Base-by-base conservation (phyloP, 2,329 filamentous ascomycete species). In the Leptosphaerulina australis region DNA sequence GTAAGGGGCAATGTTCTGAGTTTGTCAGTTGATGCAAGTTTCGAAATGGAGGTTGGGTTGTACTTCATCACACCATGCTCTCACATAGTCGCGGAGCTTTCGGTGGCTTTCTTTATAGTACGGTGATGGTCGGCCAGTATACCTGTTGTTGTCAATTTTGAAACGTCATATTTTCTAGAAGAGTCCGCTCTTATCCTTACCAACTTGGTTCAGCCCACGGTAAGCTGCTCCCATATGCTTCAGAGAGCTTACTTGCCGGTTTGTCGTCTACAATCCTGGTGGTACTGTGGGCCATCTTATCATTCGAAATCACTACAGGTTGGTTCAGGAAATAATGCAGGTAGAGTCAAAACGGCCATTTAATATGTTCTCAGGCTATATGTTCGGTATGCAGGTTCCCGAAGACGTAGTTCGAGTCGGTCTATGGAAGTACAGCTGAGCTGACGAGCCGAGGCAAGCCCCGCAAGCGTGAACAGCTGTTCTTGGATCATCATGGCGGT, bases 101-200 rank as follows among this genome's bases (percentile, higher is more conserved):
- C 58, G 53, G 31, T 69, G 66, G 31, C 62, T 64, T 2, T 67
- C 66, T 17, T 68, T 69, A 45, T 68, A 68, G 45, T 68, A 70
- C n/a, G 63, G 56, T 15, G 67, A 67, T 7, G 66, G 67, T 4
- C 63, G 60, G 7, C 66, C 67, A 11, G 65, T 64, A 24, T 69
- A 68, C 66, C 64, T 67, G 34, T 1, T 11, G n/a, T 14, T 10
- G 15, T 60, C 11, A 54, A 28, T 25, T 9, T 12, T 11, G 24
- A 14, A 4, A 11, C 30, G 7, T 3, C 10, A 30, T 6, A 3
- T 12, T 5, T 6, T 1, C 17, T 20, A n/a, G 7, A 11, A 31
- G 4, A 17, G 1, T 7, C 21, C 4, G 15, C 4, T 4, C 6
- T 7, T n/a, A n/a, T 2, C 26, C 48, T 36, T 51, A 68, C 66